A percentile compares a stretch with the other conserved stretches of the same genome.
Conservation (phyloP, 768 basidiomycete genomes). For the Hypholoma fasciculare region DNA sequence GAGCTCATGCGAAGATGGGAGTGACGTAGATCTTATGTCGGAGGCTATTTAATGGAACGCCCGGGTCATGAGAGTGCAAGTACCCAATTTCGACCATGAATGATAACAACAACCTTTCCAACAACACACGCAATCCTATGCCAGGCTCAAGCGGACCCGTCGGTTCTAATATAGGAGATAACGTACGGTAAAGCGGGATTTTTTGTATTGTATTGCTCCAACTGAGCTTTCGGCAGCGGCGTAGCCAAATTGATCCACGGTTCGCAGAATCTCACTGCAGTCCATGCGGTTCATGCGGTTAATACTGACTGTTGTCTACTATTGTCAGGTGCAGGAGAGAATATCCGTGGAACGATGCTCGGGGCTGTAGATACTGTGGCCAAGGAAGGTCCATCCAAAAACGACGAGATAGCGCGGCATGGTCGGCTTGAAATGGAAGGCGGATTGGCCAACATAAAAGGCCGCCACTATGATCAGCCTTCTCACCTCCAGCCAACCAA, state of each 20-base stretch:
- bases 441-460: conserved; percentile 33
- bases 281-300: background rate
- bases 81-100: conserved; percentile 2
- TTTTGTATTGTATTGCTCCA: background rate
- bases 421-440: conserved; percentile 41
- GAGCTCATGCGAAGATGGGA: background rate
- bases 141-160: background rate
- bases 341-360: conserved; percentile 41
- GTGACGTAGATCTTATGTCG: background rate
- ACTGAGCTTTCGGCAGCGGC: conserved; percentile 22
- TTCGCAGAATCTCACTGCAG: conserved; percentile 2
- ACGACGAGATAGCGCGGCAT: conserved; percentile 35
- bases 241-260: conserved; percentile 37
- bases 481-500: conserved; percentile 1
- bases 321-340: conserved; percentile 43
- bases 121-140: background rate
- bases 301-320: background rate
- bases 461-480: background rate
- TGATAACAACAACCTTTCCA: conserved; percentile 1
- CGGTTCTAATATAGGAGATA: conserved; percentile 15
- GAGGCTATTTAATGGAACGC: background rate
- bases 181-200: conserved; percentile 16
- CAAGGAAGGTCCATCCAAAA: conserved; percentile 22
- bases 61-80: no score
- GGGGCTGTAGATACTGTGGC: conserved; percentile 37